Percentiles rank a stretch among this genome's conserved stretches.
These are phyloP conservation scores for Rhizoclosmatium globosum DNA, from an alignment of 192 early-diverging fungal genomes.

Conservation along the genomic window DNA sequence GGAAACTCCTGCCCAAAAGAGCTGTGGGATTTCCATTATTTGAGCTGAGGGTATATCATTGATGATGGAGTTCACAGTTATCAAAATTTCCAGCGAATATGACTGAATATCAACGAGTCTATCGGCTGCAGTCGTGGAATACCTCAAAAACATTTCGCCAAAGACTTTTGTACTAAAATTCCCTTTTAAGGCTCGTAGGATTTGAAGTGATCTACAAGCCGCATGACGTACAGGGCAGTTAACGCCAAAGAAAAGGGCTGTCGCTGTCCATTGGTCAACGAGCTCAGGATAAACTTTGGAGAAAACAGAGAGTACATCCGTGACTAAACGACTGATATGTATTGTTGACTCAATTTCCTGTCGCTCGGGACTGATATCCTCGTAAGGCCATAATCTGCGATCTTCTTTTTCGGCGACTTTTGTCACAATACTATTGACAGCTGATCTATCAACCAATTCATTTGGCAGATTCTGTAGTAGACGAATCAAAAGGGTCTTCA, in stretches of 20 bases:
- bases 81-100: slow-evolving; percentile 80
- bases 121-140: slow-evolving; percentile 82
- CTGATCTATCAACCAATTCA: slow-evolving; percentile 16
- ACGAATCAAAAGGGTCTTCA: slow-evolving; percentile 75
- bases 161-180: slow-evolving; percentile 77
- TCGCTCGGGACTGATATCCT: slow-evolving; percentile 72
- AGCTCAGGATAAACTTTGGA: slow-evolving; percentile 48
- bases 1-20: slow-evolving; percentile 85
- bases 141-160: slow-evolving; percentile 75
- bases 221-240: slow-evolving; percentile 84
- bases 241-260: slow-evolving; percentile 83
- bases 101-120: slow-evolving; percentile 79
- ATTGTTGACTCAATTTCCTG: slow-evolving; percentile 44
- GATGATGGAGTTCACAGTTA: slow-evolving; percentile 72
- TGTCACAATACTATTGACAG: slow-evolving; percentile 50
- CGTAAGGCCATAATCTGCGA: slow-evolving; percentile 80
- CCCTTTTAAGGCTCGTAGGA: slow-evolving; percentile 77
- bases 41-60: slow-evolving; percentile 59
- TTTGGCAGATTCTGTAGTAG: slow-evolving; percentile 58
- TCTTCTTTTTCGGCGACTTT: slow-evolving; percentile 74
- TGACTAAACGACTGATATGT: slow-evolving; percentile 50
- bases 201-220: slow-evolving; percentile 88
- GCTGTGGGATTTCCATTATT: slow-evolving; percentile 69
- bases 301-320: slow-evolving; percentile 59
- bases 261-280: slow-evolving; percentile 73